phyloP scores from a whole-genome alignment of 352 stramenopile genomes.

The Phytophthora ohioensis region DNA sequence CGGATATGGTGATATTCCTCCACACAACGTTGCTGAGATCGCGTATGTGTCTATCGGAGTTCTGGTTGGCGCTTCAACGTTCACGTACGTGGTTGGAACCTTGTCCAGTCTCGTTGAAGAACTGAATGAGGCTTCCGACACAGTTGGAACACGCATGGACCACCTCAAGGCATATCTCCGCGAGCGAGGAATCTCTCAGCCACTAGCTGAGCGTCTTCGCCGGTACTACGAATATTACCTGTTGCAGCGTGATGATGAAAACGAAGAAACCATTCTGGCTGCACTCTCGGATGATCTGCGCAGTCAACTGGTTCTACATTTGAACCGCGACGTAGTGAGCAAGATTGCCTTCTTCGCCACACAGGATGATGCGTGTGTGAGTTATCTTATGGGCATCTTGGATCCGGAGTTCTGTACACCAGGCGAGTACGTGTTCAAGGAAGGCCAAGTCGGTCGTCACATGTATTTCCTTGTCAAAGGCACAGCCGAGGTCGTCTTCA shows the following conservation, averaged over 20 bases:
- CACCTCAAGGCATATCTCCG: constrained; percentile 83
- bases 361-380: constrained; percentile 83
- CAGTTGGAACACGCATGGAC: constrained; percentile 71
- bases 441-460: constrained; percentile 79
- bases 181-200: constrained; percentile 64
- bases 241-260: constrained; percentile 72
- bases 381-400: constrained; percentile 85
- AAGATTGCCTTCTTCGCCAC: constrained; percentile 86
- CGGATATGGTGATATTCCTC: constrained; percentile 78
- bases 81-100: constrained; percentile 85
- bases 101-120: constrained; percentile 80
- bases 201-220: constrained; percentile 58
- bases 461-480: constrained; percentile 90
- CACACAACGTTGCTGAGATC: constrained; percentile 65
- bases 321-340: constrained; percentile 85
- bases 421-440: constrained; percentile 85
- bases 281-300: constrained; percentile 80
- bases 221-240: constrained; percentile 89
- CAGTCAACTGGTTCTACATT: constrained; percentile 75
- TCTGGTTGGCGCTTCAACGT: constrained; percentile 69
- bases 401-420: constrained; percentile 83
- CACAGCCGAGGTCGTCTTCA: constrained; percentile 74
- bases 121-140: constrained; percentile 60
- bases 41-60: constrained; percentile 62
- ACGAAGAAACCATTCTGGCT: constrained; percentile 75